A percentile compares a stretch with the other conserved stretches of the same genome.
Conservation (phyloP, 352 stramenopile genomes). For the Phytophthora crassamura region DNA sequence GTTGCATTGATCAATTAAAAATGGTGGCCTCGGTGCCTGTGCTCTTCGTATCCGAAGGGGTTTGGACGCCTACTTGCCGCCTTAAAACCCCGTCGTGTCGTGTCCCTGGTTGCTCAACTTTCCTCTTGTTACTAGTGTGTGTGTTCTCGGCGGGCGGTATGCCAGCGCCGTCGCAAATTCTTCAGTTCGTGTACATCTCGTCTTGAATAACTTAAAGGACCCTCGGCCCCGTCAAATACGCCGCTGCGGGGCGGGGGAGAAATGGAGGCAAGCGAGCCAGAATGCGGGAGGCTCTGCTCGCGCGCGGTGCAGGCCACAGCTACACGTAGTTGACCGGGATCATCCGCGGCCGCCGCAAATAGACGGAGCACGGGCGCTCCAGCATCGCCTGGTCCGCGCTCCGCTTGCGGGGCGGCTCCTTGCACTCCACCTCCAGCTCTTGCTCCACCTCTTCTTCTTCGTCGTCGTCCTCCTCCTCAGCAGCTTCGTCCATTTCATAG, state of each 20-base stretch:
- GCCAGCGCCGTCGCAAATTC: conserved; percentile 17
- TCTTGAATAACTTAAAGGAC: conserved; percentile 40
- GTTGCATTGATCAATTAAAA: no score
- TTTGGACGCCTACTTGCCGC: no score
- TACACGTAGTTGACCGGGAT: conserved; percentile 75
- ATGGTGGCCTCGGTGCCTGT: no score
- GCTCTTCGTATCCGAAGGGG: no score
- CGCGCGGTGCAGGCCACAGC: not conserved
- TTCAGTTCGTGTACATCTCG: conserved; percentile 29
- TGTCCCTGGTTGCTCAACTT: conserved; percentile 16
- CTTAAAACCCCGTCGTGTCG: no score
- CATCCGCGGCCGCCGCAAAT: conserved; percentile 64
- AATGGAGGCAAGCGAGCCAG: conserved; percentile 13
- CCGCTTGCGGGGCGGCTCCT: conserved; percentile 41
- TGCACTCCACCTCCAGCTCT: conserved; percentile 14
- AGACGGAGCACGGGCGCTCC: conserved; percentile 52
- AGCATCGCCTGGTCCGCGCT: conserved; percentile 52
- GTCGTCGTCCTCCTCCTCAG: conserved; percentile 20
- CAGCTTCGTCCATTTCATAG: conserved; percentile 25
- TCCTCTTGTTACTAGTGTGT: conserved; percentile 28
- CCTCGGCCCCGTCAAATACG: conserved; percentile 13
- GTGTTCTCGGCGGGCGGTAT: conserved; percentile 9
- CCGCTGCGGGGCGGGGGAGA: not conserved
- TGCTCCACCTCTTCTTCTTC: conserved; percentile 21
- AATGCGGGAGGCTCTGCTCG: conserved; percentile 1